Percentiles rank a stretch among this genome's conserved stretches.
Evolutionary conservation across 768 basidiomycete genomes (phyloP).

Genomic region (Calocybe cyanea): DNA sequence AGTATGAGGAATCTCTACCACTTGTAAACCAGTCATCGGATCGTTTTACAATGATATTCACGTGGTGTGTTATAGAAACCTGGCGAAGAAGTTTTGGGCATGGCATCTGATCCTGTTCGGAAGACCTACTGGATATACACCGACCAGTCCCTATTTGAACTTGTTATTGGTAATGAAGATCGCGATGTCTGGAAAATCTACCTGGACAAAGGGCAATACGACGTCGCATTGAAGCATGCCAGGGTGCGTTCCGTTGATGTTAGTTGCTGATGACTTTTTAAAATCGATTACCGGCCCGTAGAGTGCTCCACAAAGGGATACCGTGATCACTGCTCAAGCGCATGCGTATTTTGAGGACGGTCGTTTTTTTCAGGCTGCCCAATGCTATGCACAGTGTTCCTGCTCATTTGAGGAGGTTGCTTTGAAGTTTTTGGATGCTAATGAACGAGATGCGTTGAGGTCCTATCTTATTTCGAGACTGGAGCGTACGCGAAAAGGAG

Average conservation of each 20-base stretch:
- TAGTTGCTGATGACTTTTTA: not conserved
- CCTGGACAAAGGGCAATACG: constrained; percentile 72
- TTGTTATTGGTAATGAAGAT: constrained; percentile 83
- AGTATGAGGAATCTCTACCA: constrained; percentile 81
- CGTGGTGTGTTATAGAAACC: constrained; percentile 51
- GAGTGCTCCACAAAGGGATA: constrained; percentile 86
- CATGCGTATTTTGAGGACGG: constrained; percentile 73
- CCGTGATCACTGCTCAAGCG: constrained; percentile 80
- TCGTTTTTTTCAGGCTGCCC: constrained; percentile 87
- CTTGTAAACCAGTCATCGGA: constrained; percentile 50
- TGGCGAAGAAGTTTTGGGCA: constrained; percentile 65
- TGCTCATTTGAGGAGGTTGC: constrained; percentile 88
- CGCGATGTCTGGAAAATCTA: constrained; percentile 94
- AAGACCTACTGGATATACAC: constrained; percentile 96
- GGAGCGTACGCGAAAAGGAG: constrained; percentile 80
- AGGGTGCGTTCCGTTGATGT: constrained; percentile 48
- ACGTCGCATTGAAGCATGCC: constrained; percentile 75
- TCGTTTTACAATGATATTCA: not conserved
- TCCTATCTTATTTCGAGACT: constrained; percentile 87
- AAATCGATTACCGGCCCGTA: constrained; percentile 25
- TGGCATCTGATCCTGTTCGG: constrained; percentile 81
- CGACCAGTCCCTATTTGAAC: constrained; percentile 82
- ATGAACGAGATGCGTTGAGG: constrained; percentile 86
- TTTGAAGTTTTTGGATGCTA: constrained; percentile 84
- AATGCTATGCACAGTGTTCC: constrained; percentile 87